Base-by-base conservation (phyloP, 352 stramenopile genomes). In the Aphanomyces stellatus region DNA sequence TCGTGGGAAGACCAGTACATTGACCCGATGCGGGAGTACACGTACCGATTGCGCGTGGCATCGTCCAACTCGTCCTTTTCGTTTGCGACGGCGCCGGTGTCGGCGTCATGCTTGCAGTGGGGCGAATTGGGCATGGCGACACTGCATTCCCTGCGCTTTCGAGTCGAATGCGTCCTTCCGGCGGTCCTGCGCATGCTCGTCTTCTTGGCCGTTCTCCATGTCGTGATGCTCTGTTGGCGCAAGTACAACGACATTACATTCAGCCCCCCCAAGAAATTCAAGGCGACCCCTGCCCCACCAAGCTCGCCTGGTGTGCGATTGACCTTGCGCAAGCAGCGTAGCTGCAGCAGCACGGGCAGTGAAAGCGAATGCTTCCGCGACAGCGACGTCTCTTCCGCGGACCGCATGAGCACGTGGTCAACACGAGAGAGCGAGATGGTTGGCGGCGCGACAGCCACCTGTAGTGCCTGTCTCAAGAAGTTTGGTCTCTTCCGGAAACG, bases 401-500 rank as follows among this genome's bases (percentile, higher is more conserved):
- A 41, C 17, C 25, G 15, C 13, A 24, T 31, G 13, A 27, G 24
- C 24, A 57, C 28, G 28, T 37, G 6, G 43, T 27, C 43, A 27
- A 25, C 43, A 25, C 13, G 13, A 53, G 22, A 59, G 13, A 46
- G 55, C 55, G 6, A 35, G 34, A 35, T 35, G 10, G 19, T 30
- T 13, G 25, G 4, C 10, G 35, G 6, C 2, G 27, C 13, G 7
- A n/a, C 41, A 8, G 40, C 35, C 22, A 43, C 34, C 17, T 88
- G 79, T 35, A 74, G 82, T 10, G 73, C 76, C 49, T 88, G 79
- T 49, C 72, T 73, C 51, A 88, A 88, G 65, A 79, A 78, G 59
- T 88, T 88, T 62, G 78, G 80, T 35, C 73, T 88, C 24, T 88
- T 88, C 69, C 75, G 80, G 11, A 76, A 75, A 33, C 75, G 74